Evolutionary conservation across 2,329 filamentous ascomycete species (phyloP).

Genomic region (Biscogniauxia marginata): DNA sequence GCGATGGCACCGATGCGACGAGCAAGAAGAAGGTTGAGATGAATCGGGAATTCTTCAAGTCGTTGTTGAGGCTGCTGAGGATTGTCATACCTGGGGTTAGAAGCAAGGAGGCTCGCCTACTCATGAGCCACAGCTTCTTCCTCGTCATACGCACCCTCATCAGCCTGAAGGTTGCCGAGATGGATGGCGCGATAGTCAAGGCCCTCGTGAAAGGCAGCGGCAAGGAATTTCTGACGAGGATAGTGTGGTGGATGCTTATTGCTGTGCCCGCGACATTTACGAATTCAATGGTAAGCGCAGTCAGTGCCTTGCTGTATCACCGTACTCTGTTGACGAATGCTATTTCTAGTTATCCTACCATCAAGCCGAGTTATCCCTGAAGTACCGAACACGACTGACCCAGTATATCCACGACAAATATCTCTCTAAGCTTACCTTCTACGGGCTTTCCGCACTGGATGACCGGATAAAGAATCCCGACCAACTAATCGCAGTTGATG

Average conservation of each 20-base stretch:
- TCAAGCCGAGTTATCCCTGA: constrained; percentile 88
- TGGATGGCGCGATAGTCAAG: constrained; percentile 92
- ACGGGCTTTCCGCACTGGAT: constrained; percentile 90
- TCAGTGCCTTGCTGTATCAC: neutral
- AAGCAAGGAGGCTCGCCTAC: constrained; percentile 81
- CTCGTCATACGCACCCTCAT: constrained; percentile 87
- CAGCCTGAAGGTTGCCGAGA: constrained; percentile 91
- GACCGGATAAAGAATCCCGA: constrained; percentile 98
- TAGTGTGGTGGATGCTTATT: constrained; percentile 98
- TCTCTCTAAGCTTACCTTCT: constrained; percentile 96
- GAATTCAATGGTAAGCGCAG: constrained; percentile 82
- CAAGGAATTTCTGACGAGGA: constrained; percentile 80
- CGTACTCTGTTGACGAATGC: neutral
- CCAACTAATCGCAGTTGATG: constrained; percentile 94
- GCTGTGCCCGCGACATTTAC: constrained; percentile 96
- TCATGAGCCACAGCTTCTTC: constrained; percentile 92
- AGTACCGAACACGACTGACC: constrained; percentile 92
- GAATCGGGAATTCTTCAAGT: constrained; percentile 78
- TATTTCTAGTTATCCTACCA: constrained; percentile 81
- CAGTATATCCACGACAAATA: constrained; percentile 94
- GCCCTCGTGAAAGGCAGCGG: constrained; percentile 88
- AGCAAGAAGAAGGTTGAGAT: constrained; percentile 75
- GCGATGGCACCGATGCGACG: constrained; percentile 29
- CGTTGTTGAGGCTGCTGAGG: constrained; percentile 71
- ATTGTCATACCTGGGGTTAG: constrained; percentile 90